Conservation (phyloP, 352 stramenopile genomes). For the Pythium apleroticum region DNA sequence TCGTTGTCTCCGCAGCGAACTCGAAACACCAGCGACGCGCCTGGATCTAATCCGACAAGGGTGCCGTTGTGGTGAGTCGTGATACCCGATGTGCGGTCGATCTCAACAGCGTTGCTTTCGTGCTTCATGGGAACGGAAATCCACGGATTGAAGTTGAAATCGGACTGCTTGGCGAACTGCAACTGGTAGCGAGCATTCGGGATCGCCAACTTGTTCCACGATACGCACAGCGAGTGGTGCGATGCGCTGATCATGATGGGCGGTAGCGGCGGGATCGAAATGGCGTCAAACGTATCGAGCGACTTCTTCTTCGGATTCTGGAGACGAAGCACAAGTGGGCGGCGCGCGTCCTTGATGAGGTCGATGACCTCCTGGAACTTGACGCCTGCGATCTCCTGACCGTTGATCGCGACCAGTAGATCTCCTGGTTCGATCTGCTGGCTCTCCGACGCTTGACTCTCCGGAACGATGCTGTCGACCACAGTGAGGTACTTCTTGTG, state of each 20-base stretch:
- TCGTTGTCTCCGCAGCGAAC: conserved; percentile 37
- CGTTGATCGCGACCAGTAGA: conserved; percentile 75
- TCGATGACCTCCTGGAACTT: conserved; percentile 77
- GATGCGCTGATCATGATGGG: conserved; percentile 59
- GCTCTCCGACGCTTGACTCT: conserved; percentile 74
- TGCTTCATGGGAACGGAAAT: conserved; percentile 37
- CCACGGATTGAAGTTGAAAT: conserved; percentile 44
- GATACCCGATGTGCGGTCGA: conserved; percentile 22
- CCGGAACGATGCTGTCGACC: conserved; percentile 79
- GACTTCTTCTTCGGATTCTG: conserved; percentile 53
- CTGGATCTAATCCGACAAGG: conserved; percentile 37
- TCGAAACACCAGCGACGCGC: conserved; percentile 35
- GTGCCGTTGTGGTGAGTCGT: conserved; percentile 34
- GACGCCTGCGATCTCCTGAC: conserved; percentile 55
- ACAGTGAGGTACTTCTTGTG: conserved; percentile 72
- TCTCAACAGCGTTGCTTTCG: conserved; percentile 22
- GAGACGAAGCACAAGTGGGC: conserved; percentile 70
- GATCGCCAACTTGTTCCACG: conserved; percentile 34
- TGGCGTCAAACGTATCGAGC: conserved; percentile 51
- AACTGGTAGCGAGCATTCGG: conserved; percentile 36
- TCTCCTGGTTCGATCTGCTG: conserved; percentile 69
- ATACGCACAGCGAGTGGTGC: conserved; percentile 40
- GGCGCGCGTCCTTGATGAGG: conserved; percentile 65
- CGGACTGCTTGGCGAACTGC: conserved; percentile 42
- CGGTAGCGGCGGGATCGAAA: conserved; percentile 55